Percentiles rank a stretch among this genome's conserved stretches.
Conservation (phyloP, 2,329 filamentous ascomycete genomes). For the Xylaria sp. region DNA sequence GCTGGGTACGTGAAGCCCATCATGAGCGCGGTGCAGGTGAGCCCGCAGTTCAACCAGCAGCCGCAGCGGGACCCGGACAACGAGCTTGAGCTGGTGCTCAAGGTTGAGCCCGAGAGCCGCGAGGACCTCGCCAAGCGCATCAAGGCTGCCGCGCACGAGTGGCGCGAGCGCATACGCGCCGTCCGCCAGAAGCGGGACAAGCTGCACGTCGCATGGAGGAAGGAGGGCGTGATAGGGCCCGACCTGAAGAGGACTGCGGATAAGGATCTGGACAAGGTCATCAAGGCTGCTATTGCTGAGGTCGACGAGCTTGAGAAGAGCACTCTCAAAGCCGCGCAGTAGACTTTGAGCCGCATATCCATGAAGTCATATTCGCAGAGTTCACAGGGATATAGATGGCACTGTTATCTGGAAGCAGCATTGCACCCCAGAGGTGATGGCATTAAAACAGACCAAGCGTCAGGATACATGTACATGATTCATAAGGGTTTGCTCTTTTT, state of each 20-base stretch:
- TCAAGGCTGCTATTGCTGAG: constrained; percentile 61
- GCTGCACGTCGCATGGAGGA: constrained; percentile 61
- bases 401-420: constrained; percentile 6
- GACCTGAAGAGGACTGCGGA: constrained; percentile 58
- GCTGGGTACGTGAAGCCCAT: constrained; percentile 62
- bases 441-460: neutral
- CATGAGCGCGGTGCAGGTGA: constrained; percentile 65
- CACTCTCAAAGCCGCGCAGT: constrained; percentile 52
- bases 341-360: constrained; percentile 41
- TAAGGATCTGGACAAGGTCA: constrained; percentile 58
- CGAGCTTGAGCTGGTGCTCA: constrained; percentile 67
- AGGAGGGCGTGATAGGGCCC: constrained; percentile 56
- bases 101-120: constrained; percentile 62
- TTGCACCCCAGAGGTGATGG: neutral
- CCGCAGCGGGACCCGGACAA: constrained; percentile 68
- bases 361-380: neutral
- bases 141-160: constrained; percentile 60
- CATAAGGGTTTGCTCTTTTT: constrained; percentile 38
- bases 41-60: constrained; percentile 69
- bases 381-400: neutral
- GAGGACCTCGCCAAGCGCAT: constrained; percentile 59
- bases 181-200: constrained; percentile 61
- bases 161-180: constrained; percentile 62
- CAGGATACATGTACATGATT: constrained; percentile 42
- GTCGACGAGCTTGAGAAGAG: constrained; percentile 64